A percentile compares a stretch with the other conserved stretches of the same genome.
phyloP scores from a whole-genome alignment of 768 basidiomycete species.

The Rhizopogon sp. region DNA sequence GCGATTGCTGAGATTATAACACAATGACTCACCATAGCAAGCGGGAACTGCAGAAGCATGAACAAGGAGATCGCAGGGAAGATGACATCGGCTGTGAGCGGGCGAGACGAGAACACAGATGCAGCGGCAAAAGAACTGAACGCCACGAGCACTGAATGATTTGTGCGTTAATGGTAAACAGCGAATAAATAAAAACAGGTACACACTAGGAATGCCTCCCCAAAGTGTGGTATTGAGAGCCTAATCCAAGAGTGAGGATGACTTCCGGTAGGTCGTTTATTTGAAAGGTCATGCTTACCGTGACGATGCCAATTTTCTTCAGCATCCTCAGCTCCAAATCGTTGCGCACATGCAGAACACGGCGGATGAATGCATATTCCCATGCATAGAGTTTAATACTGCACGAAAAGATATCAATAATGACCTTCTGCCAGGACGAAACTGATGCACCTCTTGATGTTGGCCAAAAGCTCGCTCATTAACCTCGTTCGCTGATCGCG shows the following conservation, averaged over 20 bases:
- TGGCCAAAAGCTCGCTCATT: constrained; percentile 92
- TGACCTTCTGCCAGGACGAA: neutral
- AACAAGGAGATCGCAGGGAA: constrained; percentile 95
- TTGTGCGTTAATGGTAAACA: neutral
- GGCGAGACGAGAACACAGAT: constrained; percentile 51
- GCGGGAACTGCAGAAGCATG: constrained; percentile 81
- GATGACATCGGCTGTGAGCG: constrained; percentile 85
- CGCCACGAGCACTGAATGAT: constrained; percentile 55
- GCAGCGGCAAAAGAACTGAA: constrained; percentile 81
- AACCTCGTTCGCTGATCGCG: constrained; percentile 77
- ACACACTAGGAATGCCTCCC: constrained; percentile 57
- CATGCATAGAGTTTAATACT: constrained; percentile 92
- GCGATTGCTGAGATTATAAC: neutral
- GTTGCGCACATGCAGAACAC: constrained; percentile 76
- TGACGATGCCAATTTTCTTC: constrained; percentile 72
- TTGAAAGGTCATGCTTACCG: constrained; percentile 33
- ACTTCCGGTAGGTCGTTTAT: neutral
- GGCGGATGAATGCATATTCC: constrained; percentile 86
- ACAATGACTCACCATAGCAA: constrained; percentile 59
- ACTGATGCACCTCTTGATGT: constrained; percentile 68
- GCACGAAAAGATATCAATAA: neutral
- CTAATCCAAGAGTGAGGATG: constrained; percentile 18
- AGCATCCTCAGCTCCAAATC: constrained; percentile 79
- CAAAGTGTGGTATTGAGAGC: constrained; percentile 61
- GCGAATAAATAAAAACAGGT: neutral